Evolutionary conservation across 768 basidiomycete genomes (phyloP), one percentile per base, ranked within the genome.

Genomic region (Daedaleopsis nitida): DNA sequence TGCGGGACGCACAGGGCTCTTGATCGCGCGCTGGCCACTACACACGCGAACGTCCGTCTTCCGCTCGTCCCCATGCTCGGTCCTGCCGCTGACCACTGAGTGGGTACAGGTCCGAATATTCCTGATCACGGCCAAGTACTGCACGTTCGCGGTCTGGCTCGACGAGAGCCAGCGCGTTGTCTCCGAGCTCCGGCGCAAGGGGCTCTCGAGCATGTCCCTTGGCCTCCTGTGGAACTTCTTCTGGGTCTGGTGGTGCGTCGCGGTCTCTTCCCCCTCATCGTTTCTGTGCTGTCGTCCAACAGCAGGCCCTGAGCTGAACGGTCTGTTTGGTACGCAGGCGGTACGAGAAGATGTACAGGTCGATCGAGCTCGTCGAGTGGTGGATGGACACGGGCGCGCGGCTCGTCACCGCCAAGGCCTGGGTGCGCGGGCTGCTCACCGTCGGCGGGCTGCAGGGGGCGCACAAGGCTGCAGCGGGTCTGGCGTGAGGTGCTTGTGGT

Each of bases 81-180:
- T n/a, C 27, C 27, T 32, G 27, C 27, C 27, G 27, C 27, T 42
- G 39, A 42, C 39, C 19, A 42, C 12, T 21, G 39, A 5, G 5
- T 1, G 16, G 50, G 69, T 71, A 16, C 71, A 92, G 82, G 80
- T 87, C 59, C 89, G 96, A 19, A 86, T 98, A 70, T 98, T 98
- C 73, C 71, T 98, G 35, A 89, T 98, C 59, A 90, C 91, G 16
- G 95, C 94, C 8, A 89, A 91, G 69, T 96, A 92, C 74, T 97
- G 96, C 71, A 80, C 86, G 53, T 80, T 78, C 12, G 89, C 92
- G 9, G 86, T 92, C 4, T 93, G 91, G 91, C 78, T 81, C 54
- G 88, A 89, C 66, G 87, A 94, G 57, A 67, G 73, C 56, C 62
- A 63, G n/a, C 62, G 69, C 11, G 59, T 79, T 14, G 62, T 73